phyloP scores from a whole-genome alignment of 768 basidiomycete species.

The Pisolithus orientalis region DNA sequence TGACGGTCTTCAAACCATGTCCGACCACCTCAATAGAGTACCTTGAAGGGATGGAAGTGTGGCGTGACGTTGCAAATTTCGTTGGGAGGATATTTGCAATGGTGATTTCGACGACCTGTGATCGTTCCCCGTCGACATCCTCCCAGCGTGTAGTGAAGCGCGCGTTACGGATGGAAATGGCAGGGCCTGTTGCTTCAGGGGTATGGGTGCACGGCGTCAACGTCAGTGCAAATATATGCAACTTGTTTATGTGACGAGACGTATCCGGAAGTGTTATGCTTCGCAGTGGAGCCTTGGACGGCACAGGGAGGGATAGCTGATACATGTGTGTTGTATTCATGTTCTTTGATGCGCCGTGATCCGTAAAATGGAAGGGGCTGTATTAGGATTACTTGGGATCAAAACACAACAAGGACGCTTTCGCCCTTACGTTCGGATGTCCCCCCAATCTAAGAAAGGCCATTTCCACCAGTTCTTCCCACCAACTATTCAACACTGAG shows the following conservation, averaged over 20 bases:
- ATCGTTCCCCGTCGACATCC: constrained; percentile 28
- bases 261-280: constrained; percentile 39
- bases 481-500: constrained; percentile 26
- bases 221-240: constrained; percentile 43
- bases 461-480: constrained; percentile 42
- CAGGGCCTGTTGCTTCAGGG: constrained; percentile 13
- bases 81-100: constrained; percentile 44
- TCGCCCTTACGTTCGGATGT: constrained; percentile 37
- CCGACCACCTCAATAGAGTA: constrained; percentile 35
- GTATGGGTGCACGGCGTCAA: constrained; percentile 30
- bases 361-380: constrained; percentile 42
- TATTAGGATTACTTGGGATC: not conserved
- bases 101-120: constrained; percentile 46
- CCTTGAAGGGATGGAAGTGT: constrained; percentile 27
- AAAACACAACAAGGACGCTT: not conserved
- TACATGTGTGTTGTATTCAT: constrained; percentile 40
- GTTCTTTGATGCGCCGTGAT: constrained; percentile 28
- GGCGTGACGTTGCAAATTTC: constrained; percentile 14
- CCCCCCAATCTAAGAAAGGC: constrained; percentile 35
- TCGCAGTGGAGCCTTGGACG: constrained; percentile 33
- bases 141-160: constrained; percentile 45
- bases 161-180: constrained; percentile 35
- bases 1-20: constrained; percentile 36
- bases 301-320: constrained; percentile 39
- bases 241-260: constrained; percentile 22